Evolutionary conservation across 225 moss, liverwort and hornwort genomes (phyloP), one percentile per base, ranked within the genome.

Genomic region (Polytrichum formosum): DNA sequence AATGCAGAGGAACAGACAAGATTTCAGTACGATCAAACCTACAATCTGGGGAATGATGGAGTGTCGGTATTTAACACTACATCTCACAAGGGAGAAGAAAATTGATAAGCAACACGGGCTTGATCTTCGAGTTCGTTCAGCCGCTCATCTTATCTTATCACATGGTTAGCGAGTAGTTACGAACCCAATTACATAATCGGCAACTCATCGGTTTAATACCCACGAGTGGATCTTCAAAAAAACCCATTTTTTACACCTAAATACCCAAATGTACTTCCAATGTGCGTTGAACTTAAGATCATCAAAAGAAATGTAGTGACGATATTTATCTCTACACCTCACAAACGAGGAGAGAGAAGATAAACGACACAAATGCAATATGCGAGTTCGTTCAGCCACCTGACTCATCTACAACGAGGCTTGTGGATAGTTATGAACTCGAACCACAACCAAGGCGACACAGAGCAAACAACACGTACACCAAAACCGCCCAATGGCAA

Each of bases 341-440:
- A 85, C 35, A 5, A 17, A 29, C 18, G 77, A 85, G 77, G 77
- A 33, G 74, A 69, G 74, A 82, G 82, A 79, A 67, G 82, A 85
- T 82, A 82, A 35, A 79, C 55, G 77, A 77, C 80, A 70, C 22
- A 27, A 20, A 9, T 55, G 62, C 29, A 25, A 10, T 82, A 66
- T 85, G 26, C 70, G 79, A 85, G 85, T 79, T 82, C 79, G 76
- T 82, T 85, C 85, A 82, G 82, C 82, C 85, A 66, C 69, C 54
- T 5, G 63, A 0, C 37, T 72, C 54, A 72, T 74, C 58, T 35
- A 66, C 20, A 58, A 46, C 79, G 8, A 61, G 37, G 65, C 74
- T 27, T 18, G 67, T 74, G 79, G 85, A 77, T 80, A 80, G 79
- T 77, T 76, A 75, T 56, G 21, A 56, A 56, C 20, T 61, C 53